Percentiles rank a stretch among this genome's conserved stretches.
These are phyloP conservation scores for Aspergillus haitiensis DNA, from an alignment of 495 filamentous ascomycete genomes.

Conservation along the genomic window DNA sequence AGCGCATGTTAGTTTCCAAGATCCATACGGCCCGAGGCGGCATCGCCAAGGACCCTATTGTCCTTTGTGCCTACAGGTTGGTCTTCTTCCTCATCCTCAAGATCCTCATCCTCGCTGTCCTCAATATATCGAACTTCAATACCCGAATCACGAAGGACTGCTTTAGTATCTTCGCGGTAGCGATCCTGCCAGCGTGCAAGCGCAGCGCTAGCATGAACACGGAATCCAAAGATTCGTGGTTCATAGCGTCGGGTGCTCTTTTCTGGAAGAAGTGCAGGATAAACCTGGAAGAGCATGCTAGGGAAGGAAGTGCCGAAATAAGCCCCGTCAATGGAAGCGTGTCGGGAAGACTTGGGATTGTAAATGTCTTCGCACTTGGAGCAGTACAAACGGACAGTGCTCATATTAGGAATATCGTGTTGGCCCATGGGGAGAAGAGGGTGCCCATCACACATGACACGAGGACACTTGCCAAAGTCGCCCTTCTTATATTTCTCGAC, in stretches of 20 bases:
- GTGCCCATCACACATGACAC: constrained; percentile 88
- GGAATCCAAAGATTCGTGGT: constrained; percentile 90
- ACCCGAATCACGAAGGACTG: constrained; percentile 56
- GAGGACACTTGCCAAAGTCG: constrained; percentile 97
- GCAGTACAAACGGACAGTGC: constrained; percentile 95
- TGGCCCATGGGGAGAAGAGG: constrained; percentile 91
- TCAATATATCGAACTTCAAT: constrained; percentile 58
- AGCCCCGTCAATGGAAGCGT: constrained; percentile 91
- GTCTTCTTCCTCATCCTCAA: constrained; percentile 51
- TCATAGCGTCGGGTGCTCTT: constrained; percentile 85
- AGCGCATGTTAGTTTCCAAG: constrained; percentile 31
- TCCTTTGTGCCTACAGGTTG: constrained; percentile 30
- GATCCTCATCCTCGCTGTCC: constrained; percentile 54
- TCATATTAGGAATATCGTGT: constrained; percentile 78
- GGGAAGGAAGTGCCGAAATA: constrained; percentile 98
- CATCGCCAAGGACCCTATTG: constrained; percentile 39
- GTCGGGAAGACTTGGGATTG: constrained; percentile 96
- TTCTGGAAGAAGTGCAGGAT: constrained; percentile 79
- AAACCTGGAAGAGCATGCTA: constrained; percentile 98
- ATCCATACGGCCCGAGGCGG: constrained; percentile 48
- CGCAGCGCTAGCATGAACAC: constrained; percentile 85
- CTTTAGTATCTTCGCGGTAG: constrained; percentile 74
- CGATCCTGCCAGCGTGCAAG: constrained; percentile 87
- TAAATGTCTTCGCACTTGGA: constrained; percentile 97
- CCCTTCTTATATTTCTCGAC: constrained; percentile 98